Conservation (phyloP, 176 grass and related monocot genomes). For the Phyllostachys edulis region DNA sequence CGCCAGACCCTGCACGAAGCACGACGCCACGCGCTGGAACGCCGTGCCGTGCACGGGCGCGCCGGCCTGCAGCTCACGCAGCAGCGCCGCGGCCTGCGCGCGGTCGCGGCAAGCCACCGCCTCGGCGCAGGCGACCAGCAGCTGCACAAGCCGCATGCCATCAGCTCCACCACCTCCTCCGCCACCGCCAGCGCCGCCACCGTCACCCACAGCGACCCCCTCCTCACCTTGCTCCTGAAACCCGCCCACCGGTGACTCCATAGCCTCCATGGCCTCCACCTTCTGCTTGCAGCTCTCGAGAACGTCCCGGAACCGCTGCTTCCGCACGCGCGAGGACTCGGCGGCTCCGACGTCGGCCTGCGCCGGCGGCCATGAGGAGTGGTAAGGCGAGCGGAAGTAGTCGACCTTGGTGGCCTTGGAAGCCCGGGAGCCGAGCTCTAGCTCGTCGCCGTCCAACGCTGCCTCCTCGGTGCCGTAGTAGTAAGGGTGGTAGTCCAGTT, state of each 20-base stretch:
- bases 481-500: conserved; percentile 24
- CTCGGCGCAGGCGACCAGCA: conserved; percentile 72
- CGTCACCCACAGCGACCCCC: neutral
- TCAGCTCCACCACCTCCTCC: neutral
- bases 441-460: conserved; percentile 31
- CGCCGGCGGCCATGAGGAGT: conserved; percentile 23
- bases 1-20: conserved; percentile 67
- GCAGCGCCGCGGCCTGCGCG: conserved; percentile 50
- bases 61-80: conserved; percentile 47
- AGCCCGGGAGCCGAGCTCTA: conserved; percentile 21
- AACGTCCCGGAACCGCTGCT: conserved; percentile 43
- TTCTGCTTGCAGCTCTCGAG: conserved; percentile 68
- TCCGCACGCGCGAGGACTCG: conserved; percentile 42
- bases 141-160: conserved; percentile 62
- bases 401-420: conserved; percentile 39
- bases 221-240: conserved; percentile 6
- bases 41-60: conserved; percentile 61
- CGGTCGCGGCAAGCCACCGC: conserved; percentile 77
- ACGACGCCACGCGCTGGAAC: conserved; percentile 72
- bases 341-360: conserved; percentile 3
- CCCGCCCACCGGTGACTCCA: conserved; percentile 18
- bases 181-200: neutral
- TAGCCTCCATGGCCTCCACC: conserved; percentile 51
- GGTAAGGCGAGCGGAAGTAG: conserved; percentile 45
- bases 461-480: conserved; percentile 26